Evolutionary conservation across 2,329 filamentous ascomycete genomes (phyloP).

Genomic region (Colletotrichum aenigma): DNA sequence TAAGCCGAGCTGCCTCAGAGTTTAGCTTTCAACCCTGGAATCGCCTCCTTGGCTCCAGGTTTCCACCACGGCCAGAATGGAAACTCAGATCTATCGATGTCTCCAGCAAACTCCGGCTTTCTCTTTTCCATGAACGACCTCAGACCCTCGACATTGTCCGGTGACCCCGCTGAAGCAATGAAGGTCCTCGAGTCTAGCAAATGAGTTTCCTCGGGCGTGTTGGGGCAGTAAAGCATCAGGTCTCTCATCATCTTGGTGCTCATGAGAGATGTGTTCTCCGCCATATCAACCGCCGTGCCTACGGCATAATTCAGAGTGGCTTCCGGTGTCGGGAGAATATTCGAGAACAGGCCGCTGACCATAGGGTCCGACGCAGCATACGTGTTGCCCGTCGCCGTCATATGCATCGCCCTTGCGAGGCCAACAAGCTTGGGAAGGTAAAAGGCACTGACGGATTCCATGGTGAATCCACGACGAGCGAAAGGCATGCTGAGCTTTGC

Average conservation of each 20-base stretch:
- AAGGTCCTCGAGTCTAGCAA: background rate
- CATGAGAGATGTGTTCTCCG: background rate
- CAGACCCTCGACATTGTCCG: background rate
- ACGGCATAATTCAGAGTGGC: background rate
- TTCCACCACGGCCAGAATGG: background rate
- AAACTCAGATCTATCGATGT: background rate
- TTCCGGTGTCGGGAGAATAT: background rate
- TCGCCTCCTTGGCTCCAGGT: background rate
- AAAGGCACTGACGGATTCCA: slow-evolving; percentile 21
- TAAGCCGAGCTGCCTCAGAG: background rate
- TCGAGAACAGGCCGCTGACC: slow-evolving; percentile 6
- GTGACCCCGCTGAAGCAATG: background rate
- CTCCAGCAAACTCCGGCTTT: background rate
- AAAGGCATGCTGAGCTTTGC: slow-evolving; percentile 21
- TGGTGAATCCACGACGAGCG: slow-evolving; percentile 16
- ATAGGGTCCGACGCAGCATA: slow-evolving; percentile 2
- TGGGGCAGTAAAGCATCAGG: slow-evolving; percentile 7
- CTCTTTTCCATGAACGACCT: background rate
- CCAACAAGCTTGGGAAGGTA: slow-evolving; percentile 21
- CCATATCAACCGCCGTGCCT: background rate
- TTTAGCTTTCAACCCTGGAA: background rate
- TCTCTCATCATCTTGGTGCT: slow-evolving; percentile 21
- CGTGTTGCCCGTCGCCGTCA: slow-evolving; percentile 10
- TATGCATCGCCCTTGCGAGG: slow-evolving; percentile 14
- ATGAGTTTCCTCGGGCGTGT: slow-evolving; percentile 1